phyloP scores from a whole-genome alignment of 192 early-diverging fungal species.

The Backusella circina region DNA sequence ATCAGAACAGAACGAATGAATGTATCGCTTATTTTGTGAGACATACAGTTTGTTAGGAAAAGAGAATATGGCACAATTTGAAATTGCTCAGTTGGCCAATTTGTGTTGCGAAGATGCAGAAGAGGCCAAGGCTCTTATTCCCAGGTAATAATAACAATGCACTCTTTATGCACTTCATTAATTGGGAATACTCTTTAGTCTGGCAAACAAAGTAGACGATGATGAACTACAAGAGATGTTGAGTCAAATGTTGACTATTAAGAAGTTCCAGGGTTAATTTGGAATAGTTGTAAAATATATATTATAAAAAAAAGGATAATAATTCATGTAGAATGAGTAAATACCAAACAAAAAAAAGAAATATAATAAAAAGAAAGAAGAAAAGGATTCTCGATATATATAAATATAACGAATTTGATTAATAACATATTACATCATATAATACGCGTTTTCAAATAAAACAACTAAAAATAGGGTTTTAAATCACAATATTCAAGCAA shows the following conservation, averaged over 20 bases:
- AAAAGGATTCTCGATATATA: not conserved
- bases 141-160: conserved; percentile 55
- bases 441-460: not conserved
- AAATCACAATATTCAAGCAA: conserved; percentile 2
- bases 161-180: not conserved
- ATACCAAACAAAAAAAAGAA: not conserved
- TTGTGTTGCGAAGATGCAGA: conserved; percentile 88
- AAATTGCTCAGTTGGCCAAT: conserved; percentile 89
- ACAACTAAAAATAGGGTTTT: not conserved
- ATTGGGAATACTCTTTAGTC: conserved; percentile 39
- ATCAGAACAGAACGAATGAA: not conserved
- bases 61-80: conserved; percentile 64
- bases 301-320: not conserved
- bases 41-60: conserved; percentile 11
- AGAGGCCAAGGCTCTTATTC: conserved; percentile 88
- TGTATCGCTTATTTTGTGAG: not conserved
- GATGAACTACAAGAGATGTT: conserved; percentile 71
- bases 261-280: conserved; percentile 72
- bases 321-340: too few relatives aligned
- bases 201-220: conserved; percentile 72
- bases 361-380: not conserved
- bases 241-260: conserved; percentile 79
- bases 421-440: not conserved
- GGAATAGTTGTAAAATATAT: not conserved
- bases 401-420: not conserved